phyloP scores from a whole-genome alignment of 1,139 yeast species.

The Sugiyamaella neomexicana region DNA sequence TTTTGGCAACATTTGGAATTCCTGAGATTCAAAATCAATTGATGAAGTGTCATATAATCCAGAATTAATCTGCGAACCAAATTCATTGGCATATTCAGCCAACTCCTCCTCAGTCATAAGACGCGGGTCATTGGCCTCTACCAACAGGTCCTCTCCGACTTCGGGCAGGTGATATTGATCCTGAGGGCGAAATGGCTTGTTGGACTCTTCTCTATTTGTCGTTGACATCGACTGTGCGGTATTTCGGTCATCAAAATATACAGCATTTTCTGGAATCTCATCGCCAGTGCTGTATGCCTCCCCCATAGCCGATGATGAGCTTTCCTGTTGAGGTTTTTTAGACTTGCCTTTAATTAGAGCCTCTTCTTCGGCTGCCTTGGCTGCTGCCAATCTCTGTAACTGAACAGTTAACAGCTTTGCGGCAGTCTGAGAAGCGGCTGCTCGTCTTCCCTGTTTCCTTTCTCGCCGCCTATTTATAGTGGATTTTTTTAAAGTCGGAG shows the following conservation, averaged over 20 bases:
- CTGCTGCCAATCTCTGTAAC: conserved; percentile 58
- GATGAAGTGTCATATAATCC: conserved; percentile 37
- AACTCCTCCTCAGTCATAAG: conserved; percentile 73
- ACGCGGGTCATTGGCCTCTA: conserved; percentile 58
- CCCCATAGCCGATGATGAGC: conserved; percentile 18
- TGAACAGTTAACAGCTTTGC: conserved; percentile 78
- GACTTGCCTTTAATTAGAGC: conserved; percentile 21
- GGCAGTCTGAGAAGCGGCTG: conserved; percentile 73
- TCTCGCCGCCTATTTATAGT: conserved; percentile 72
- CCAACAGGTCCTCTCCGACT: conserved; percentile 46
- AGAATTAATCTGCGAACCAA: conserved; percentile 60
- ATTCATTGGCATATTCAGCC: conserved; percentile 56
- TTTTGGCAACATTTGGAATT: conserved; percentile 52
- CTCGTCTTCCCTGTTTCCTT: conserved; percentile 71
- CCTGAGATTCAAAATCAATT: conserved; percentile 44
- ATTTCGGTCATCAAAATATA: conserved; percentile 35
- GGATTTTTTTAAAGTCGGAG: conserved; percentile 76
- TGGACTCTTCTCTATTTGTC: background rate
- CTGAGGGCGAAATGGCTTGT: conserved; percentile 25
- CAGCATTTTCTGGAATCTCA: conserved; percentile 27
- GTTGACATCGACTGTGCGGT: background rate
- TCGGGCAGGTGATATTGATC: conserved; percentile 90
- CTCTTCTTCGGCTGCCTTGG: conserved; percentile 27
- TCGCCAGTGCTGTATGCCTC: conserved; percentile 15
- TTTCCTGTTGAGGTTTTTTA: conserved; percentile 27